Evolutionary conservation across 2,329 filamentous ascomycete species (phyloP), one percentile per base, ranked within the genome.

Genomic region (Stagonosporopsis tanaceti): DNA sequence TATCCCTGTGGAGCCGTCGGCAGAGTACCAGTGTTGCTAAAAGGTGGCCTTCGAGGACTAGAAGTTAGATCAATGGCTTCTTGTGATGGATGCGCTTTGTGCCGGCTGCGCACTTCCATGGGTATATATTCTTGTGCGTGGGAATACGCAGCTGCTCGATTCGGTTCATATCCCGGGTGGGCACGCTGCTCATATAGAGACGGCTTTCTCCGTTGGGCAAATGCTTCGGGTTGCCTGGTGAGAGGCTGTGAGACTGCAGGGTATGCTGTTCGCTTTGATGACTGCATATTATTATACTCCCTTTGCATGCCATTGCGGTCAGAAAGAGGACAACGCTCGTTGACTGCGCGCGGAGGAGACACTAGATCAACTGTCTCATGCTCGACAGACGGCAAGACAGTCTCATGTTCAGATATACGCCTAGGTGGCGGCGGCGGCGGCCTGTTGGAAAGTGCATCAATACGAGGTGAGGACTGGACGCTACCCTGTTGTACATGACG

Each of bases 381-480:
- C 57, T 76, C 73, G 57, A 76, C 66, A 24, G 73, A 76, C 22
- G 73, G 73, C 24, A 76, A 52, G 27, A 72, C 66, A 38, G 70
- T 47, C 48, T 76, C 72, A 17, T 73, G 70, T 25, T 74, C 73
- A 41, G 71, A 70, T 9, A 59, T 46, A 34, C 68, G 67, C 30
- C 69, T 64, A 11, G 63, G 59, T 40, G 57, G 47, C 39, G 63
- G 59, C 38, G 57, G 47, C 39, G 55, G 51, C 4, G 53, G 40
- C 51, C 48, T 64, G 51, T 54, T 61, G 30, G 48, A n/a, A 8
- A 61, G 50, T 53, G 61, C 64, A 46, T 66, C 50, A 57, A 59
- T 42, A 59, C 60, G 63, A 47, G 60, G 48, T 40, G 54, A 52
- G 38, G 61, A 24, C 22, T 58, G 63, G 41, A 56, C 46, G 46